phyloP scores from a whole-genome alignment of 495 filamentous ascomycete genomes.

The Venustampulla echinocandica region DNA sequence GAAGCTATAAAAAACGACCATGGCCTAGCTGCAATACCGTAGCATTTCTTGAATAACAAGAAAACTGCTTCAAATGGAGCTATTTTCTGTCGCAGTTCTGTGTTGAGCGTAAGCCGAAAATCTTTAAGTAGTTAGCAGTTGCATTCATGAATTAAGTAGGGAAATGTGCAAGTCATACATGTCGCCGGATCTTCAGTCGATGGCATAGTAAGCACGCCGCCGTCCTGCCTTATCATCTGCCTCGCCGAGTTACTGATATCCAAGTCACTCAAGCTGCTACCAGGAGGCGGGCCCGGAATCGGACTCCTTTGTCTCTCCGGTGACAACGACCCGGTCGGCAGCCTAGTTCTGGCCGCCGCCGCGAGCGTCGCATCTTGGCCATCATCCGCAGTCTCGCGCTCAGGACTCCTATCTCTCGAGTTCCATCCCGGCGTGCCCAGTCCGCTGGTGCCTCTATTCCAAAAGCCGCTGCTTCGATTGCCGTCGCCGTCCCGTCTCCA shows the following conservation, averaged over 20 bases:
- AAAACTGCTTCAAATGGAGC: conserved; percentile 75
- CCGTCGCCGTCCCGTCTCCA: conserved; percentile 45
- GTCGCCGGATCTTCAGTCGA: conserved; percentile 20
- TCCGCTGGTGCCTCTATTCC: conserved; percentile 34
- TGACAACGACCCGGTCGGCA: conserved; percentile 41
- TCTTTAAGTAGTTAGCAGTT: conserved; percentile 41
- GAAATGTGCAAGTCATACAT: conserved; percentile 19
- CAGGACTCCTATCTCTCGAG: conserved; percentile 21
- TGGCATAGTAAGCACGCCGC: conserved; percentile 4
- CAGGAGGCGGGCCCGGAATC: conserved; percentile 26
- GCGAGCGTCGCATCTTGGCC: conserved; percentile 35
- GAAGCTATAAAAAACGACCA: conserved; percentile 53
- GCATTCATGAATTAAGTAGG: background rate
- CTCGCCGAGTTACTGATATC: conserved; percentile 21
- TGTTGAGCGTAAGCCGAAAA: conserved; percentile 75
- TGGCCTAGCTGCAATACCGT: conserved; percentile 51
- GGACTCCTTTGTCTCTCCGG: conserved; percentile 43
- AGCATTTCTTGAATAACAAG: conserved; percentile 47
- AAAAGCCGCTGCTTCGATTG: conserved; percentile 44
- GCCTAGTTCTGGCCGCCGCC: conserved; percentile 39
- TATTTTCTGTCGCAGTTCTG: conserved; percentile 78
- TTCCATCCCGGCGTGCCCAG: conserved; percentile 20
- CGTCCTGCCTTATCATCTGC: conserved; percentile 12
- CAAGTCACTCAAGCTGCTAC: conserved; percentile 6
- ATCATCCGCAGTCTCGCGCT: conserved; percentile 25